Evolutionary conservation across 2,329 filamentous ascomycete species (phyloP).

Genomic region (Alternaria infectoria): DNA sequence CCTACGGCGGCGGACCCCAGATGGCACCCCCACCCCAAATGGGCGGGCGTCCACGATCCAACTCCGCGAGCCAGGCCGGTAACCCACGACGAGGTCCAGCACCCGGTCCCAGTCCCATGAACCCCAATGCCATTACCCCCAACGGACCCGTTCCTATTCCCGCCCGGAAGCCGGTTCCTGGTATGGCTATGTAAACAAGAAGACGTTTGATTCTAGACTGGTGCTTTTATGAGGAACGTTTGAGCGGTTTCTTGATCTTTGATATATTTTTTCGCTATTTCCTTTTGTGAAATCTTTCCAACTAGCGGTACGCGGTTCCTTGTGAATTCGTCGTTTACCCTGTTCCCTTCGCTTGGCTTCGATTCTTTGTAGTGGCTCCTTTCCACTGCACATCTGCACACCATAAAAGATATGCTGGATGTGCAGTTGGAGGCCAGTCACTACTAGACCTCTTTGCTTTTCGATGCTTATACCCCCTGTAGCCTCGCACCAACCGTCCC

Average conservation of each 20-base stretch:
- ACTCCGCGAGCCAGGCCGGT: slow-evolving; percentile 43
- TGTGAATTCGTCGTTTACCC: slow-evolving; percentile 10
- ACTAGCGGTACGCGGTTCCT: background rate
- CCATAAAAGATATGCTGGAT: background rate
- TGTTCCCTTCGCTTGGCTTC: slow-evolving; percentile 16
- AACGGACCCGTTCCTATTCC: slow-evolving; percentile 37
- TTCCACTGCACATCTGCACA: background rate
- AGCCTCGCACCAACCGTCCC: slow-evolving; percentile 4
- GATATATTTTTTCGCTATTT: slow-evolving; percentile 5
- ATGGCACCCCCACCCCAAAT: slow-evolving; percentile 41
- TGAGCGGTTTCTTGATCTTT: slow-evolving; percentile 19
- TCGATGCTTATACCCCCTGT: slow-evolving; percentile 26
- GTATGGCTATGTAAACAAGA: slow-evolving; percentile 49
- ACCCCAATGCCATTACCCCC: slow-evolving; percentile 25
- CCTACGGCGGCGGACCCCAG: slow-evolving; percentile 45
- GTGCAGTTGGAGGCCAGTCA: background rate
- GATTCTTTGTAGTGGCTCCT: background rate
- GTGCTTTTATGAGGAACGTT: slow-evolving; percentile 34
- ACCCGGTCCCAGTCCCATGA: slow-evolving; percentile 48
- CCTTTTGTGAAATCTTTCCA: slow-evolving; percentile 4
- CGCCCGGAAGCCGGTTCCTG: slow-evolving; percentile 56
- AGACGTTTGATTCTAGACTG: background rate
- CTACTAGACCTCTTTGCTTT: slow-evolving; percentile 16
- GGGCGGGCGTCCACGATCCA: slow-evolving; percentile 44
- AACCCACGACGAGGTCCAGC: slow-evolving; percentile 38